A percentile compares a stretch with the other conserved stretches of the same genome.
These are phyloP conservation scores for Fusarium cyanostomum DNA, from an alignment of 2,329 filamentous ascomycete genomes.

Conservation along the genomic window DNA sequence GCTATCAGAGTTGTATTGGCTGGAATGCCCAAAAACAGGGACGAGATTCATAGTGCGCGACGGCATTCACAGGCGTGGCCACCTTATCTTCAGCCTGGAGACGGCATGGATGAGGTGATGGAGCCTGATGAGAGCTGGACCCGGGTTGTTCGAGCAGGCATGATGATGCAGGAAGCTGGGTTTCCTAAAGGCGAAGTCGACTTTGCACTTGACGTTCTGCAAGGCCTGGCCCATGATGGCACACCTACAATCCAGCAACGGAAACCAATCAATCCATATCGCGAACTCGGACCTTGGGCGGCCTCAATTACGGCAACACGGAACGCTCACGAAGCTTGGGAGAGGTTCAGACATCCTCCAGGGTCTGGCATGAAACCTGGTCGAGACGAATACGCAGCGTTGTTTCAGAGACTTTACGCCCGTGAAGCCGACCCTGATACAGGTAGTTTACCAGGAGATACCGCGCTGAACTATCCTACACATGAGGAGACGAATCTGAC, in stretches of 20 bases:
- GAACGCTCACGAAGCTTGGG: conserved; percentile 70
- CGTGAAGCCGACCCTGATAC: conserved; percentile 41
- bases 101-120: conserved; percentile 67
- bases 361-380: conserved; percentile 48
- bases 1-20: conserved; percentile 64
- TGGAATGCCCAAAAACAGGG: conserved; percentile 61
- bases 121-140: conserved; percentile 63
- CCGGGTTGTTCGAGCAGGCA: conserved; percentile 61
- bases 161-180: conserved; percentile 65
- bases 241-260: conserved; percentile 66
- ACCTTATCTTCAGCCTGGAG: conserved; percentile 65
- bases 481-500: conserved; percentile 61
- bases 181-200: conserved; percentile 60
- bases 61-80: conserved; percentile 67
- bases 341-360: conserved; percentile 54
- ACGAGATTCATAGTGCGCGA: conserved; percentile 58
- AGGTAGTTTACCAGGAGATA: conserved; percentile 66
- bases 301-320: conserved; percentile 67
- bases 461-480: conserved; percentile 57
- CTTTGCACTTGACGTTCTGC: conserved; percentile 60
- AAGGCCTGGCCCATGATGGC: conserved; percentile 60
- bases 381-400: conserved; percentile 62
- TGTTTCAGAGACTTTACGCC: conserved; percentile 66
- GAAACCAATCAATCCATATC: conserved; percentile 27
- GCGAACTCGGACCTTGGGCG: conserved; percentile 57